Percentiles rank a stretch among this genome's conserved stretches.
Conservation (phyloP, 1,284 basidiomycete genomes). For the Cutaneotrichosporon cyanovorans region DNA sequence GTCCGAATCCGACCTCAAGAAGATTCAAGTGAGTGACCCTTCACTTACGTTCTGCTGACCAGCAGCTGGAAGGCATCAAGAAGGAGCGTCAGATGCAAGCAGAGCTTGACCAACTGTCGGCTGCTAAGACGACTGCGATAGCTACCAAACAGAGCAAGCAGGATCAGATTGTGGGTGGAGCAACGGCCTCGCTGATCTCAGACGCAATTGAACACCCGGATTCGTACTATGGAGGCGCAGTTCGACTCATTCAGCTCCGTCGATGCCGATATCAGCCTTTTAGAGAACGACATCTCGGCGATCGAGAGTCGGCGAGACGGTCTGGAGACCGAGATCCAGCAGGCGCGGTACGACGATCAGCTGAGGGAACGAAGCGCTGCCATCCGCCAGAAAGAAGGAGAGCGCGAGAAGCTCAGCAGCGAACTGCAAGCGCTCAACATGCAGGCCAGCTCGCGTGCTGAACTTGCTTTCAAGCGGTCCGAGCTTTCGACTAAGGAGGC, state of each 20-base stretch:
- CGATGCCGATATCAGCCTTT: constrained; percentile 54
- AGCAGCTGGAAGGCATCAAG: constrained; percentile 22
- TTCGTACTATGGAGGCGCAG: constrained; percentile 50
- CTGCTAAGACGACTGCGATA: constrained; percentile 25
- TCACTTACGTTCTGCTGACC: constrained; percentile 7
- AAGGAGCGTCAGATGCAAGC: constrained; percentile 39
- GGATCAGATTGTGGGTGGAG: constrained; percentile 55
- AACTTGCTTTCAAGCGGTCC: constrained; percentile 64
- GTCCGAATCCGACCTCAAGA: constrained; percentile 35
- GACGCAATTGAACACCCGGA: constrained; percentile 29
- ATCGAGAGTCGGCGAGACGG: constrained; percentile 56
- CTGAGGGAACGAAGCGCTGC: constrained; percentile 57
- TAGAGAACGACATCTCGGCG: constrained; percentile 62
- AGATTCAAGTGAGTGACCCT: constrained; percentile 15
- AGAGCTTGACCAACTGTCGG: constrained; percentile 32
- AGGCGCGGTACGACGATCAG: constrained; percentile 61
- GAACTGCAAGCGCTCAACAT: constrained; percentile 68
- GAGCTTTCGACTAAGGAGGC: constrained; percentile 60
- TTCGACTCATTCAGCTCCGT: constrained; percentile 56
- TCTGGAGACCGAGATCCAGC: constrained; percentile 55
- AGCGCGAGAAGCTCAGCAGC: constrained; percentile 60
- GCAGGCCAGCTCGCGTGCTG: constrained; percentile 76
- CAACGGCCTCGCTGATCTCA: constrained; percentile 10
- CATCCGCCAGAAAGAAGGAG: constrained; percentile 59
- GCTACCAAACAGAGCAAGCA: constrained; percentile 45